Percentiles rank a stretch among this genome's conserved stretches.
Evolutionary conservation across 2,329 filamentous ascomycete species (phyloP).

Genomic region (Colletotrichum ledebouriae): DNA sequence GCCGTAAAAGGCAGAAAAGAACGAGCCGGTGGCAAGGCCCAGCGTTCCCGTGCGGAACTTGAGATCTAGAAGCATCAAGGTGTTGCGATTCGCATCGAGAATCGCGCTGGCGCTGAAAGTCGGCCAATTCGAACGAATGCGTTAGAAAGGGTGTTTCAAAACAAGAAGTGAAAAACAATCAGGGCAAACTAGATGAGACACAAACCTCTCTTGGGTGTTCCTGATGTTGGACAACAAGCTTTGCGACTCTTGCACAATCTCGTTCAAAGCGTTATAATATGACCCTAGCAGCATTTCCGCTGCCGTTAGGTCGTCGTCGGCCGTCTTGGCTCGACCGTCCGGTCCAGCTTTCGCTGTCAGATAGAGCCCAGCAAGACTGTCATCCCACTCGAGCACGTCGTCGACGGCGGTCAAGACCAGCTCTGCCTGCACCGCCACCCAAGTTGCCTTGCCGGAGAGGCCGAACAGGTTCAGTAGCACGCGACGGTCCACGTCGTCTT

Average conservation of each 20-base stretch:
- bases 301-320: slow-evolving; percentile 85
- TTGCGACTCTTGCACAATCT: slow-evolving; percentile 96
- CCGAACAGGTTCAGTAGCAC: slow-evolving; percentile 91
- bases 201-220: slow-evolving; percentile 97
- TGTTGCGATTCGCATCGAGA: slow-evolving; percentile 96
- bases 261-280: slow-evolving; percentile 97
- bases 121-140: slow-evolving; percentile 44
- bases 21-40: slow-evolving; percentile 91
- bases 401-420: slow-evolving; percentile 94
- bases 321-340: slow-evolving; percentile 72
- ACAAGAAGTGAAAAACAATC: neutral
- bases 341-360: slow-evolving; percentile 87
- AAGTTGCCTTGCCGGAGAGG: slow-evolving; percentile 92
- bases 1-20: slow-evolving; percentile 95
- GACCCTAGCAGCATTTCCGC: slow-evolving; percentile 96
- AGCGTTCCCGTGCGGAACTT: slow-evolving; percentile 96
- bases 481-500: slow-evolving; percentile 96
- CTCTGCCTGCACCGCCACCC: slow-evolving; percentile 96
- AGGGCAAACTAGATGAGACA: slow-evolving; percentile 33
- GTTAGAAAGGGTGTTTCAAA: neutral
- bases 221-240: slow-evolving; percentile 94
- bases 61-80: slow-evolving; percentile 97
- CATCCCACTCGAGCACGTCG: slow-evolving; percentile 93
- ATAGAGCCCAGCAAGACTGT: slow-evolving; percentile 95
- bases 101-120: slow-evolving; percentile 86